Evolutionary conservation across 2,329 filamentous ascomycete genomes (phyloP), one percentile per base, ranked within the genome.

Genomic region (Alternaria novae-zelandiae): DNA sequence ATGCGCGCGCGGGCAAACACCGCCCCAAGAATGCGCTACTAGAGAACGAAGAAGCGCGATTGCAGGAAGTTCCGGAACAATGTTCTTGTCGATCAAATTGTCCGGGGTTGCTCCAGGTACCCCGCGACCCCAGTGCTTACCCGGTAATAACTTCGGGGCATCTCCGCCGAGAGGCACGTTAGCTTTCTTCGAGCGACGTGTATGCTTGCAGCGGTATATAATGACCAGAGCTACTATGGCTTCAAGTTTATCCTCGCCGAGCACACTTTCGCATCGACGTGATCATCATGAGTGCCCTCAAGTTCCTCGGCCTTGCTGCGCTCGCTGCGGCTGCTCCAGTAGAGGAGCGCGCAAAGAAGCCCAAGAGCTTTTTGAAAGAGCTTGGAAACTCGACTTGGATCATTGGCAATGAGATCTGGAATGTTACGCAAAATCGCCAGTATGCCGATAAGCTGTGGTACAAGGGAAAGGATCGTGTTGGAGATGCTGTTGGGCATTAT

Each of bases 361-460:
- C 71, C 0, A 72, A 74, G 64, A 73, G 74, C 54, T 81, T 81
- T 54, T 55, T 81, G 10, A 74, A 75, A 32, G 70, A 76, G 30
- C 17, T 79, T 8, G 73, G 77, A 25, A 70, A 75, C 44, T 73
- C 74, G 17, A 78, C 77, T 2, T 80, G 79, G 78, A 55, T 78
- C 4, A 69, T 83, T 50, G 81, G 81, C 3, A 83, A 82, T 63
- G 74, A 77, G 15, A 62, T 81, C 2, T 83, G 81, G 81, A 83
- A 82, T 63, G 72, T 82, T 30, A 82, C 81, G 0, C 79, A 81
- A 53, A 75, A 77, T 4, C 63, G 69, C 3, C 75, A 75, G 57
- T 82, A 80, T 62, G 82, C 78, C 12, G 78, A 74, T 10, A 80
- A 82, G 69, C 69, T 83, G 54, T 79, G 74, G 68, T 82, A 82